Conservation (phyloP, 164 flowering plant genomes). For the Akebia trifoliata region DNA sequence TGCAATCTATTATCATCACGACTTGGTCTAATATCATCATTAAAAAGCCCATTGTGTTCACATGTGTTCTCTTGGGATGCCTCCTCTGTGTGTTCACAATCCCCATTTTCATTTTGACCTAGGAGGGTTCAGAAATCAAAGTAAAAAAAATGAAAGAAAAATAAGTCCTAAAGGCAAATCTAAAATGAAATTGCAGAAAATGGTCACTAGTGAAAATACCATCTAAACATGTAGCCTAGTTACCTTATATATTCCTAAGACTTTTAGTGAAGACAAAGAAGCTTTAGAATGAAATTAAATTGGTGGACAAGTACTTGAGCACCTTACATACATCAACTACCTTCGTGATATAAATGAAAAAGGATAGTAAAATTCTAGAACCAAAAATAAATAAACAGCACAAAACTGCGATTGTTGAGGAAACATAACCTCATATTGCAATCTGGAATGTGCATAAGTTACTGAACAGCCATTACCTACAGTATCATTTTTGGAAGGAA, state of each 20-base stretch:
- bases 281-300: neutral
- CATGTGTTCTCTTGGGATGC: conserved; percentile 10
- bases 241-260: neutral
- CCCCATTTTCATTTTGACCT: conserved; percentile 29
- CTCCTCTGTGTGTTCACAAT: conserved; percentile 19
- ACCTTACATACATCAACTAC: neutral
- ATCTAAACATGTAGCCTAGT: neutral
- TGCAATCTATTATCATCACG: conserved; percentile 20
- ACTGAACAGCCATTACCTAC: conserved; percentile 31
- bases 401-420: too few species aligned
- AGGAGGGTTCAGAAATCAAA: conserved; percentile 11
- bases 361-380: neutral
- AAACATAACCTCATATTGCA: neutral
- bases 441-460: neutral
- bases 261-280: neutral
- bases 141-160: neutral
- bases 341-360: neutral
- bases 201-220: neutral
- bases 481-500: conserved; percentile 17
- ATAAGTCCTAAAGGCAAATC: neutral
- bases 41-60: conserved; percentile 15
- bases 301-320: neutral
- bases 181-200: neutral
- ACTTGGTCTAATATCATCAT: conserved; percentile 15
- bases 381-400: neutral